Evolutionary conservation across 2,329 filamentous ascomycete genomes (phyloP).

Genomic region (Aspergillus carbonarius): DNA sequence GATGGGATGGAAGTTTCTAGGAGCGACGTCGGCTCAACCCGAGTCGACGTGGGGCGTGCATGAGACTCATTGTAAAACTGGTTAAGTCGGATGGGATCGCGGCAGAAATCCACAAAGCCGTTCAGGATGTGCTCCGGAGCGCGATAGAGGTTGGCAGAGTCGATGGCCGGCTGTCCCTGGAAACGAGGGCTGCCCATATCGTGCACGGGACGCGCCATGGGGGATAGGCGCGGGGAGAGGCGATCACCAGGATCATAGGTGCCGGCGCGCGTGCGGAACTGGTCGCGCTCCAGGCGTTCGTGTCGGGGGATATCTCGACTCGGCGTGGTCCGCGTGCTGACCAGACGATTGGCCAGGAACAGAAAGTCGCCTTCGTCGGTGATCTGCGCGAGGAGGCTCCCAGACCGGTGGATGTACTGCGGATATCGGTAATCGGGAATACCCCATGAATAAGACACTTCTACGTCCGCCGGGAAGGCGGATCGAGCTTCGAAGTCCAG

Average conservation of each 20-base stretch:
- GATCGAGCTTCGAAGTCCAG: conserved; percentile 83
- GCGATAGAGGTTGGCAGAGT: conserved; percentile 38
- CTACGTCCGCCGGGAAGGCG: conserved; percentile 80
- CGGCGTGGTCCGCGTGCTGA: conserved; percentile 66
- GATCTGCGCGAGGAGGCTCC: conserved; percentile 78
- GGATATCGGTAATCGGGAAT: conserved; percentile 80
- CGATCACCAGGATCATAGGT: conserved; percentile 43
- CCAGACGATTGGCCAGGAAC: conserved; percentile 81
- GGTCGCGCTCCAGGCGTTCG: conserved; percentile 38
- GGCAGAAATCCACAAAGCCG: conserved; percentile 66
- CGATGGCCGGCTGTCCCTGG: conserved; percentile 24
- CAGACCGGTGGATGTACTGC: conserved; percentile 92
- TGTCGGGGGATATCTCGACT: conserved; percentile 46
- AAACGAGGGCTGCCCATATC: conserved; percentile 25
- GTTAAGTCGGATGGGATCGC: conserved; percentile 58
- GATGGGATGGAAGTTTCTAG: conserved; percentile 44
- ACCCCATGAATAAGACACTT: conserved; percentile 92
- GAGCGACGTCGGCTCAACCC: conserved; percentile 33
- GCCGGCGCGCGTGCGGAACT: conserved; percentile 36
- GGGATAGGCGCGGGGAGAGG: conserved; percentile 40
- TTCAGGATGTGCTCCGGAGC: conserved; percentile 60
- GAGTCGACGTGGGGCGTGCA: conserved; percentile 32
- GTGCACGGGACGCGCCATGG: conserved; percentile 33
- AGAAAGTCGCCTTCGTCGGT: conserved; percentile 79
- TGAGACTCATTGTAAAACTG: conserved; percentile 64